Base-by-base conservation (phyloP, 2,329 filamentous ascomycete species). In the Pseudocercospora fijiensis region DNA sequence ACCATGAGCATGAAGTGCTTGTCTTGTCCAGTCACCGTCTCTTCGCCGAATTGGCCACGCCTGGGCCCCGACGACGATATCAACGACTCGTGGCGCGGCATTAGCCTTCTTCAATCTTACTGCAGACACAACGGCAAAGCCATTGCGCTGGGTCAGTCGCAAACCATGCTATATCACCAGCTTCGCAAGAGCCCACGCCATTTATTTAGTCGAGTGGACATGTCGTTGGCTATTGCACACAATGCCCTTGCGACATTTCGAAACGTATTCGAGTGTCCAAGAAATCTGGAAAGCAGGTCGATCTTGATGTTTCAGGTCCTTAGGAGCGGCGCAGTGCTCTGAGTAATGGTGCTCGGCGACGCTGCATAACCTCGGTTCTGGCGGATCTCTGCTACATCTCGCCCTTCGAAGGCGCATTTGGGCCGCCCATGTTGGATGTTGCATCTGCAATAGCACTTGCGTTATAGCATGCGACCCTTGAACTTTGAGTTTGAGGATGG, bases 381-480 rank as follows among this genome's bases (percentile, higher is more conserved):
- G 58, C 28, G 57, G 58, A 60, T 64, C 62, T 51, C 30, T 58
- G 33, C 52, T 41, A 18, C 52, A 16, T 41, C 26, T 22, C 18
- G 26, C 37, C 26, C n/a, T 2, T 26, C 16, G 16, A 20, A 59
- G 20, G 55, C 24, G 47, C 24, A 26, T 20, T 27, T 43, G 24
- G 49, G 51, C 57, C 57, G 49, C 57, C 20, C 11, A 55, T 30
- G n/a, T 20, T 63, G n/a, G 52, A 47, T 51, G 51, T 30, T 41
- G 53, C 26, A 56, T 37, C 56, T 60, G 57, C 57, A 60, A 60
- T 57, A 60, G 58, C 41, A 24, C 7, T 18, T 20, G 33, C 55
- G 28, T 24, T 64, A 60, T 60, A 43, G 20, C 57, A 43, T 60
- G 52, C 45, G 18, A 33, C 13, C 52, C 57, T 57, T 9, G 24